Base-by-base conservation (phyloP, 106 monocot species). In the Xerophyta viscosa region DNA sequence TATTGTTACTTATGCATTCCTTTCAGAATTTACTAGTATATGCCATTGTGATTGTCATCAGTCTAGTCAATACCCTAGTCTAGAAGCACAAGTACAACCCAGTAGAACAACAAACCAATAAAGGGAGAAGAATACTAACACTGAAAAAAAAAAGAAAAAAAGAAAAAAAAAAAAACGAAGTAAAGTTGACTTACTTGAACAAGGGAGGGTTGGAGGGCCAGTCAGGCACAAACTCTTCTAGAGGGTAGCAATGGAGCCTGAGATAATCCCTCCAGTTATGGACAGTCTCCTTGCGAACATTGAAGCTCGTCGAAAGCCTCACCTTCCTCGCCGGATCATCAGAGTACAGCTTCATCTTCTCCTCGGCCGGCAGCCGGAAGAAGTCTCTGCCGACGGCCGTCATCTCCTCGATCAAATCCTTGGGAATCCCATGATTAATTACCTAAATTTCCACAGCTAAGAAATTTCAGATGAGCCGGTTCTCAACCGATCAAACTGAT, bases 301-400 rank as follows among this genome's bases (percentile, higher is more conserved):
- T 91, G 64, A 91, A 91, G 73, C 91, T 91, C 2, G 91, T 91
- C 10, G 91, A 91, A 3, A 91, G 67, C 36, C 91, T 63, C 50
- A 64, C 76, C 26, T 69, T 78, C 72, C 70, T 82, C 20, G 69
- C 27, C 6, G 78, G 85, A 51, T 91, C 85, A 31, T 86, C 81
- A 17, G 85, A 85, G 69, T 85, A 85, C 62, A 54, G 49, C 53
- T 57, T 71, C 57, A 46, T 57, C 68, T 75, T 91, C 54, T 85
- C 91, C 29, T 71, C 75, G 5, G 54, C 44, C 8, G 91, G 78
- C 6, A 91, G 63, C 21, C 4, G 18, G 65, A 91, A 91, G 75
- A 91, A 91, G 6, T 75, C 78, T 37, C 19, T 9, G 23, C 66
- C 62, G 13, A 78, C 36, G 6, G 27, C 63, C 60, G 72, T 48